phyloP scores from a whole-genome alignment of 108 stramenopile species.

The Skeletonema grethae region DNA sequence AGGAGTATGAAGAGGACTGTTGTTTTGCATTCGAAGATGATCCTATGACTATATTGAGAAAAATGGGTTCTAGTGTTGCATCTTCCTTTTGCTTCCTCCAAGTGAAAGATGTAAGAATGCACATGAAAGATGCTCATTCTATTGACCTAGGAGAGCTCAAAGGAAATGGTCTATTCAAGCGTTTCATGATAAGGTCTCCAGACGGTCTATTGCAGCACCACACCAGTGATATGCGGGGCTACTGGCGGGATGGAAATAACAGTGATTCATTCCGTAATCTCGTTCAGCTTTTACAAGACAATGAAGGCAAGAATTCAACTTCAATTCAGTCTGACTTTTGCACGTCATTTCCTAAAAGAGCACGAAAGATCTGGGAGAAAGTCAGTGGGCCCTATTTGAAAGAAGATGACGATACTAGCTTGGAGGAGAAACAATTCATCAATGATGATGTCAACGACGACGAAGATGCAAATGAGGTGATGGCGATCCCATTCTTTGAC shows the following conservation, averaged over 20 bases:
- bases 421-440: conserved; percentile 62
- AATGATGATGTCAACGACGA: conserved; percentile 24
- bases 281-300: background rate
- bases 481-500: too few species aligned
- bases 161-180: conserved; percentile 74
- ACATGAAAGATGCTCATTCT: conserved; percentile 63
- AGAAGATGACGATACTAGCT: background rate
- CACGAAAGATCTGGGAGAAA: conserved; percentile 50
- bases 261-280: conserved; percentile 1
- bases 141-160: conserved; percentile 57
- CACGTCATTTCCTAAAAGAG: conserved; percentile 46
- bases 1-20: conserved; percentile 30
- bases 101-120: conserved; percentile 61
- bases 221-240: conserved; percentile 8
- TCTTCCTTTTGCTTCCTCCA: conserved; percentile 66
- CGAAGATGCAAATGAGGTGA: background rate
- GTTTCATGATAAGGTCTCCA: conserved; percentile 53
- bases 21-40: conserved; percentile 55
- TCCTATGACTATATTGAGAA: conserved; percentile 72
- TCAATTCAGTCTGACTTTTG: conserved; percentile 47
- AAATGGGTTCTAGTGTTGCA: conserved; percentile 56
- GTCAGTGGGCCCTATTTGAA: conserved; percentile 59
- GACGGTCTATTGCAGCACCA: conserved; percentile 73
- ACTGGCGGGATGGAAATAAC: conserved; percentile 23
- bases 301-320: conserved; percentile 22